Evolutionary conservation across 2,329 filamentous ascomycete species (phyloP).

Genomic region (Colletotrichum sp.): DNA sequence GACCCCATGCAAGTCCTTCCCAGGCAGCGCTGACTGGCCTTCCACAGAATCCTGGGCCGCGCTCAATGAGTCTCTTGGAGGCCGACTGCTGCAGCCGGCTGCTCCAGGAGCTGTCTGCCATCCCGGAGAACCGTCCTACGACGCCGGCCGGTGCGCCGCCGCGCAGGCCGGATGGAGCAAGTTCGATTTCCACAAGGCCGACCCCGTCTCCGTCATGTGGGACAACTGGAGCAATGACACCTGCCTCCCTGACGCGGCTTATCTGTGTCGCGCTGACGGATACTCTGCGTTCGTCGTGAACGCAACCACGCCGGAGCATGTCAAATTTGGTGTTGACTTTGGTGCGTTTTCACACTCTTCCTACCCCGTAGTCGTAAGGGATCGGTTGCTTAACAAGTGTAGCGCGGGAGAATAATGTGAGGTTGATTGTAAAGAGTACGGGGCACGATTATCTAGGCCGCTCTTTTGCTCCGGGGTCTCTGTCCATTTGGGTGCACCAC

Average conservation of each 20-base stretch:
- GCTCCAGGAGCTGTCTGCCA: constrained; percentile 53
- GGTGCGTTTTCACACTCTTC: constrained; percentile 30
- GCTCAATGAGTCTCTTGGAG: constrained; percentile 50
- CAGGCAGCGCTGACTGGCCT: constrained; percentile 53
- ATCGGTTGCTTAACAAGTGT: constrained; percentile 7
- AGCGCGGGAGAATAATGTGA: constrained; percentile 41
- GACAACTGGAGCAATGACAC: constrained; percentile 55
- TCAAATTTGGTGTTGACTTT: constrained; percentile 45
- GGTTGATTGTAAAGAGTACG: constrained; percentile 45
- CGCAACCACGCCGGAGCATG: constrained; percentile 35
- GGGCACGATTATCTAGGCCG: constrained; percentile 51
- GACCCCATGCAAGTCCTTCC: constrained; percentile 50
- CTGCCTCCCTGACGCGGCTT: constrained; percentile 47
- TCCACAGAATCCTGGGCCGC: constrained; percentile 45
- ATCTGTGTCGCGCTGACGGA: constrained; percentile 36
- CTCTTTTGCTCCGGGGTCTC: constrained; percentile 52
- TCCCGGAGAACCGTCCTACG: constrained; percentile 34
- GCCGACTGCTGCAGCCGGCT: constrained; percentile 45
- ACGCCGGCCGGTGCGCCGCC: constrained; percentile 34
- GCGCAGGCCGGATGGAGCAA: background rate
- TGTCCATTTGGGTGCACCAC: constrained; percentile 60
- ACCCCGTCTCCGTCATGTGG: constrained; percentile 38
- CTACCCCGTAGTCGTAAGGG: background rate
- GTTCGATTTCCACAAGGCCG: constrained; percentile 37
- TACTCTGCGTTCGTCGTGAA: constrained; percentile 43